These are phyloP conservation scores for Gentiana straminea DNA, from an alignment of 257 asterid species.

Conservation along the genomic window DNA sequence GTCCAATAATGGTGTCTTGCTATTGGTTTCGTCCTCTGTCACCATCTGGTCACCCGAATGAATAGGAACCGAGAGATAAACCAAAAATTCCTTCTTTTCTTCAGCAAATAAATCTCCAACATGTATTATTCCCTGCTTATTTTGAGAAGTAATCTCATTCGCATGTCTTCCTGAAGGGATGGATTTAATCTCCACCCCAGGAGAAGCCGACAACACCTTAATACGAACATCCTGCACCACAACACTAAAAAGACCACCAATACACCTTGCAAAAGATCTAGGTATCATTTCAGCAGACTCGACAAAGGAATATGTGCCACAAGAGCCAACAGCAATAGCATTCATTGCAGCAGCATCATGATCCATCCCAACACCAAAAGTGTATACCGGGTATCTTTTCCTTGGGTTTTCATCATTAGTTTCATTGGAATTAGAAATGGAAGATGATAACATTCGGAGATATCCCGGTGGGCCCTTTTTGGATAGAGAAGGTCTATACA, in stretches of 20 bases:
- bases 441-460: too few species aligned
- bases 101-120: conserved; percentile 16
- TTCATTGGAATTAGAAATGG: too few species aligned
- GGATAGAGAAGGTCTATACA: too few species aligned
- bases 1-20: neutral
- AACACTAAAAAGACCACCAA: conserved; percentile 40
- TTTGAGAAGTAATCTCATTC: conserved; percentile 1
- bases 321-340: conserved; percentile 29
- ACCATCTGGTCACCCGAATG: neutral
- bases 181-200: conserved; percentile 26
- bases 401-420: too few species aligned
- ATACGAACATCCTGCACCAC: conserved; percentile 27
- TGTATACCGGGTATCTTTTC: too few species aligned
- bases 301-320: conserved; percentile 41
- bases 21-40: neutral
- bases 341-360: conserved; percentile 20
- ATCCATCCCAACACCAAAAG: conserved; percentile 8
- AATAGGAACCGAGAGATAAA: conserved; percentile 1
- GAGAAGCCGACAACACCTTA: conserved; percentile 15
- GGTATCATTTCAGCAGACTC: conserved; percentile 30
- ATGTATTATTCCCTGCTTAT: neutral
- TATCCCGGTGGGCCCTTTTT: too few species aligned
- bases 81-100: conserved; percentile 13
- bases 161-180: conserved; percentile 14
- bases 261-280: conserved; percentile 36